These are phyloP conservation scores for Hymenoscyphus linearis DNA, from an alignment of 2,329 filamentous ascomycete species.

Conservation along the genomic window DNA sequence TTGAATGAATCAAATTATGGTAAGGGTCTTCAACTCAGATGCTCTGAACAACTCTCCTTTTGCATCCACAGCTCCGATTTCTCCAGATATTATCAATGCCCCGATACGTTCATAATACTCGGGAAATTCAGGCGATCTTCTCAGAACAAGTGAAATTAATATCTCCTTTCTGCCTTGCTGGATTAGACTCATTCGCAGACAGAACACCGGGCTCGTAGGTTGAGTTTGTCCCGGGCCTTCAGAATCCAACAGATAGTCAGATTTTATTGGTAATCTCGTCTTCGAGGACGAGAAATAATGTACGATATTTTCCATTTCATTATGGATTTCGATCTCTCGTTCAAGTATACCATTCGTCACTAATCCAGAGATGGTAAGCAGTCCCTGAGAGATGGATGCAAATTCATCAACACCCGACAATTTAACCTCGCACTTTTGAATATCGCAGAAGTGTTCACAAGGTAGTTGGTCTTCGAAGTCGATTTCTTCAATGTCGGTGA, in stretches of 20 bases:
- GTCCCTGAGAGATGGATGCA: background rate
- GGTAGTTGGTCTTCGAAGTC: slow-evolving; percentile 1
- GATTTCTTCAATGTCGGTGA: background rate
- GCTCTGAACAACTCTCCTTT: background rate
- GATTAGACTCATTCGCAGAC: background rate
- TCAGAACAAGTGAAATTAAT: slow-evolving; percentile 5
- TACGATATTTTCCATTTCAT: background rate
- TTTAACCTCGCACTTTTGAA: background rate
- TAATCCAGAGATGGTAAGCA: slow-evolving; percentile 1
- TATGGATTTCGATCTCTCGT: background rate
- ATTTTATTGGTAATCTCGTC: background rate
- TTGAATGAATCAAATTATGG: background rate
- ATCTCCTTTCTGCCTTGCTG: background rate
- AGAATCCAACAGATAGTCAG: background rate
- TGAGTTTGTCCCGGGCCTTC: background rate
- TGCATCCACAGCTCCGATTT: background rate
- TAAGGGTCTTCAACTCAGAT: background rate
- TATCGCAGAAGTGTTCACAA: background rate
- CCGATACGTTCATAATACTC: slow-evolving; percentile 1
- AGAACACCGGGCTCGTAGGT: background rate
- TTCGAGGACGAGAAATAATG: background rate
- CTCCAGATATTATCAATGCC: background rate
- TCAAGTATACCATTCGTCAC: background rate
- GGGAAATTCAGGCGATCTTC: background rate
- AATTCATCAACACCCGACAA: background rate